Percentiles rank a stretch among this genome's conserved stretches.
Evolutionary conservation across 116 monocot species (phyloP).

Genomic region (Posidonia oceanica): DNA sequence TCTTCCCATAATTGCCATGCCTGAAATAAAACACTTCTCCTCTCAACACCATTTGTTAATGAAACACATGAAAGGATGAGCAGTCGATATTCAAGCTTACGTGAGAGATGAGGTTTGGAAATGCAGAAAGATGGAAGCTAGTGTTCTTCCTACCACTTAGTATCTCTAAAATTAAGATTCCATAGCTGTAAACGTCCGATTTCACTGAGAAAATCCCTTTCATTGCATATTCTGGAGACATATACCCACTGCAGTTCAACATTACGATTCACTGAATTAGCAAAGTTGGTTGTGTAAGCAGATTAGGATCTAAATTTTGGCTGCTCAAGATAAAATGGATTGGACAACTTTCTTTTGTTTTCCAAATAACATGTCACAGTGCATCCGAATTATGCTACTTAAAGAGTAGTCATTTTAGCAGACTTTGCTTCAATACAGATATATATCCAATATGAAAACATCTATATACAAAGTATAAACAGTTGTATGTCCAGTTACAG

Average conservation of each 20-base stretch:
- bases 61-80: neutral
- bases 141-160: slow-evolving; percentile 1
- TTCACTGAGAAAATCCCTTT: slow-evolving; percentile 4
- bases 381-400: no score
- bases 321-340: no score
- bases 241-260: slow-evolving; percentile 2
- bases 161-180: neutral
- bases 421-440: neutral
- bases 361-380: no score
- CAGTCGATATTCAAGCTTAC: neutral
- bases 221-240: slow-evolving; percentile 1
- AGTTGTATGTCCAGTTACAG: neutral
- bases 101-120: neutral
- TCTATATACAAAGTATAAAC: no score
- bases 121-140: neutral
- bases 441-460: no score
- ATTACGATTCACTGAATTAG: neutral
- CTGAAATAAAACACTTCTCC: slow-evolving; percentile 2
- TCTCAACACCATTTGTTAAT: no score
- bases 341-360: no score
- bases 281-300: no score
- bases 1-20: slow-evolving; percentile 12
- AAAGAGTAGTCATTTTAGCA: no score
- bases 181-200: slow-evolving; percentile 5
- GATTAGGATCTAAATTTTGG: no score